phyloP scores from a whole-genome alignment of 768 basidiomycete genomes.

The Pleurotus tuoliensis region DNA sequence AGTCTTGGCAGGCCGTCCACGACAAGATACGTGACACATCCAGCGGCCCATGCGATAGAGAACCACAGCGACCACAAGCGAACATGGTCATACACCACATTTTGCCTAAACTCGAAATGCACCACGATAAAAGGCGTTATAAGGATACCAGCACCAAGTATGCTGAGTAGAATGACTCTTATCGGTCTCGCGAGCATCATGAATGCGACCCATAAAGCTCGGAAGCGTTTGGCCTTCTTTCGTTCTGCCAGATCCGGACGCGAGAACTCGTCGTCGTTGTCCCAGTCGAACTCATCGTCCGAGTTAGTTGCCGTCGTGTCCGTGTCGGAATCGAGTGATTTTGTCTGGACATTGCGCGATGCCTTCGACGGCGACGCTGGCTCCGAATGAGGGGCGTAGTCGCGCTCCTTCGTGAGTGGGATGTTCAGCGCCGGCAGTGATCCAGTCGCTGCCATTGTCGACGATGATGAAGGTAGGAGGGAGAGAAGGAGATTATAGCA shows the following conservation, averaged over 20 bases:
- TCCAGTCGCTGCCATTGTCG: neutral
- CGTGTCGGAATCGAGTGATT: slow-evolving; percentile 24
- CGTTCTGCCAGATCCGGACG: slow-evolving; percentile 21
- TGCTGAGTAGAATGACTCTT: slow-evolving; percentile 53
- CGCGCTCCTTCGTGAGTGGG: neutral
- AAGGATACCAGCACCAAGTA: slow-evolving; percentile 59
- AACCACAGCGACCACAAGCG: slow-evolving; percentile 67
- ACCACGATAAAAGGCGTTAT: slow-evolving; percentile 71
- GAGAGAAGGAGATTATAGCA: neutral
- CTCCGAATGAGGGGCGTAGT: slow-evolving; percentile 1
- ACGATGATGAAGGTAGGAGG: neutral
- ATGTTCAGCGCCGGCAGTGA: slow-evolving; percentile 1
- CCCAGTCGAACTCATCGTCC: slow-evolving; percentile 75
- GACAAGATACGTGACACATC: slow-evolving; percentile 55
- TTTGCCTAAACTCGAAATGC: slow-evolving; percentile 53
- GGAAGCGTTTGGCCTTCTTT: slow-evolving; percentile 56
- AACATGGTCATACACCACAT: slow-evolving; percentile 48
- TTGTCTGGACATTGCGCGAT: neutral
- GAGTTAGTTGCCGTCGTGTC: slow-evolving; percentile 54
- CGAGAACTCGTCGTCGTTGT: slow-evolving; percentile 48
- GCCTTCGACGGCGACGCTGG: neutral
- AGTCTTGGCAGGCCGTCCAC: slow-evolving; percentile 61
- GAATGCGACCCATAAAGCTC: slow-evolving; percentile 59
- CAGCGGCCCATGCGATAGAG: slow-evolving; percentile 61
- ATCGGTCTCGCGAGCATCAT: slow-evolving; percentile 61